Base-by-base conservation (phyloP, 306 rosid species). In the Rosa chinensis region DNA sequence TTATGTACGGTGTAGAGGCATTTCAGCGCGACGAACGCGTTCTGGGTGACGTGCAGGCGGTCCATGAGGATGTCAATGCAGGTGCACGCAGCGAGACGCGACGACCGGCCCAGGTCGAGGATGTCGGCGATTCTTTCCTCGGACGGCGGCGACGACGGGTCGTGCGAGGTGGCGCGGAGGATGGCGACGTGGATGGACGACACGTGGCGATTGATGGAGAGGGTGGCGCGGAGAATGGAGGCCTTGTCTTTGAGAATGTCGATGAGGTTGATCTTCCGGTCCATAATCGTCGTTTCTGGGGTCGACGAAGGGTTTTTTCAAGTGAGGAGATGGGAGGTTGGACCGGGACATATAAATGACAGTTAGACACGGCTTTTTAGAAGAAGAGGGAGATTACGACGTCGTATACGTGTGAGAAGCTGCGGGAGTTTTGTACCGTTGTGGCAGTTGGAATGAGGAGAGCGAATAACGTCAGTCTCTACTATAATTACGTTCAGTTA, bases 131-230 rank as follows among this genome's bases (percentile, higher is more conserved):
- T 61, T 18, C 62, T 70, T 1, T 68, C 59, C 3, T 90, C 93
- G 0, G 97, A 84, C 0, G 94, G 98, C 0, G 93, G 86, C 0
- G 78, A 55, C 0, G 88, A 10, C 78, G 81, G 75, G 81, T 69
- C 49, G 89, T 92, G 94, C 1, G 94, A 84, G 53, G 99, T 95
- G 90, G 99, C 90, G 21, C 91, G 92, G 79, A 92, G 81, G 80
- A 95, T 84, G 35, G 89, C 83, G 56, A 83, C 75, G 53, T 58
- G 86, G 18, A 89, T 37, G 39, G 93, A 73, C 2, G 95, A 86
- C 10, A 73, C 55, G n/a, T 70, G 90, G 82, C 92, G 87, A 25
- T 80, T 82, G 68, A 80, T 53, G 8, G 91, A 85, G 10, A 95
- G 66, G 1, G 88, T 32, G 28, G 98, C 98, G 44, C 86, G 81